Evolutionary conservation across 140 eudicot species (phyloP).

Genomic region (Bidens hawaiensis): DNA sequence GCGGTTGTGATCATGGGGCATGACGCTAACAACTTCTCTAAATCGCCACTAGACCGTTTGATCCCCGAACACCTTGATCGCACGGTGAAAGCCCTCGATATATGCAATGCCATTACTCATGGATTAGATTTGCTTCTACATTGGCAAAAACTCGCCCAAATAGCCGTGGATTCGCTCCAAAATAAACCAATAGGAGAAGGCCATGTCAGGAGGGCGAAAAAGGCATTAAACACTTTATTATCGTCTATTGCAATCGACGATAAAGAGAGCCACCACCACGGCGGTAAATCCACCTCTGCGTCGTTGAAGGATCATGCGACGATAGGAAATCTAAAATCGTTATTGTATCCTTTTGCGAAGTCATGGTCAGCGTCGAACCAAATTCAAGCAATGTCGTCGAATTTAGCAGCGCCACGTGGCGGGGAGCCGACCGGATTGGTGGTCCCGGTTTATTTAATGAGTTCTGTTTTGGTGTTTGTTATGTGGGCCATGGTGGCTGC

Average conservation of each 20-base stretch:
- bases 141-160: slow-evolving; percentile 63
- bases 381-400: slow-evolving; percentile 68
- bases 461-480: slow-evolving; percentile 52
- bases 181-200: slow-evolving; percentile 71
- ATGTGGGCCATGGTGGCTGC: slow-evolving; percentile 95
- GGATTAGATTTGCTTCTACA: slow-evolving; percentile 59
- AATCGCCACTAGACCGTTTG: slow-evolving; percentile 78
- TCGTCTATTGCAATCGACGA: slow-evolving; percentile 66
- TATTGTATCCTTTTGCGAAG: slow-evolving; percentile 52
- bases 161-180: slow-evolving; percentile 55
- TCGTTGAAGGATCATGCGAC: slow-evolving; percentile 37
- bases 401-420: slow-evolving; percentile 76
- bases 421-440: slow-evolving; percentile 64
- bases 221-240: slow-evolving; percentile 51
- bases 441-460: slow-evolving; percentile 60
- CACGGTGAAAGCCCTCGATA: slow-evolving; percentile 65
- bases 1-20: slow-evolving; percentile 72
- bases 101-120: slow-evolving; percentile 67
- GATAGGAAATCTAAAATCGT: slow-evolving; percentile 42
- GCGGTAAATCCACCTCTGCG: slow-evolving; percentile 21
- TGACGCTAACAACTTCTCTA: slow-evolving; percentile 50
- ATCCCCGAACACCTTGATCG: slow-evolving; percentile 77
- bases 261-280: slow-evolving; percentile 38
- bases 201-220: slow-evolving; percentile 55
- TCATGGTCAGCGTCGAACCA: slow-evolving; percentile 87